These are phyloP conservation scores for Endotrypanum monterogeii DNA, from an alignment of 208 protist genomes.

Conservation along the genomic window DNA sequence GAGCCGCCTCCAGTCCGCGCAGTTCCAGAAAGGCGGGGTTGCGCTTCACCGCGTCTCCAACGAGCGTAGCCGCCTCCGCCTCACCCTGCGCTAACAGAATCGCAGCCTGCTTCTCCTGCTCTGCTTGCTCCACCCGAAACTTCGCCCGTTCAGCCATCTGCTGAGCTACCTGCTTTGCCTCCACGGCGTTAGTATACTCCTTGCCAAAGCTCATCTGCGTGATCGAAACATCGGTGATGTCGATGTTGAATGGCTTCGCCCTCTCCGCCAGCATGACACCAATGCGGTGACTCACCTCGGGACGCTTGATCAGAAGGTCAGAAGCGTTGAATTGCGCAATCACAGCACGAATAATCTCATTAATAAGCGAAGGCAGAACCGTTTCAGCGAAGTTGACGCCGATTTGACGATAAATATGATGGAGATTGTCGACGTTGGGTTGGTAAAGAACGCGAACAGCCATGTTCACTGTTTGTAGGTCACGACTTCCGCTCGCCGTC, in stretches of 20 bases:
- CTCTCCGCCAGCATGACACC: conserved; percentile 93
- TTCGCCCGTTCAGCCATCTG: conserved; percentile 96
- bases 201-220: conserved; percentile 96
- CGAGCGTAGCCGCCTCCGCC: conserved; percentile 88
- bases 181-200: conserved; percentile 95
- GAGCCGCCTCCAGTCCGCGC: conserved; percentile 91
- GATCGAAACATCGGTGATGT: conserved; percentile 98
- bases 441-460: conserved; percentile 98
- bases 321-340: conserved; percentile 99
- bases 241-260: conserved; percentile 96
- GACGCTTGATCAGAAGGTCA: conserved; percentile 97
- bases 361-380: conserved; percentile 98
- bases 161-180: conserved; percentile 97
- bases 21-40: conserved; percentile 94
- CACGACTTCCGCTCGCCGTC: conserved; percentile 90
- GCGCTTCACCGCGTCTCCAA: conserved; percentile 89
- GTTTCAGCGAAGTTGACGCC: conserved; percentile 98
- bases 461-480: conserved; percentile 99
- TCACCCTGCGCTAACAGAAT: conserved; percentile 95
- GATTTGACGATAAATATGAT: conserved; percentile 94
- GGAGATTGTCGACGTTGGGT: conserved; percentile 91
- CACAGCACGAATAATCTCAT: conserved; percentile 98
- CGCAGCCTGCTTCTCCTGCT: conserved; percentile 93
- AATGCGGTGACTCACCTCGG: conserved; percentile 93
- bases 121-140: conserved; percentile 94